Evolutionary conservation across 108 stramenopile species (phyloP), one percentile per base, ranked within the genome.

Genomic region (Bacterosira constricta): DNA sequence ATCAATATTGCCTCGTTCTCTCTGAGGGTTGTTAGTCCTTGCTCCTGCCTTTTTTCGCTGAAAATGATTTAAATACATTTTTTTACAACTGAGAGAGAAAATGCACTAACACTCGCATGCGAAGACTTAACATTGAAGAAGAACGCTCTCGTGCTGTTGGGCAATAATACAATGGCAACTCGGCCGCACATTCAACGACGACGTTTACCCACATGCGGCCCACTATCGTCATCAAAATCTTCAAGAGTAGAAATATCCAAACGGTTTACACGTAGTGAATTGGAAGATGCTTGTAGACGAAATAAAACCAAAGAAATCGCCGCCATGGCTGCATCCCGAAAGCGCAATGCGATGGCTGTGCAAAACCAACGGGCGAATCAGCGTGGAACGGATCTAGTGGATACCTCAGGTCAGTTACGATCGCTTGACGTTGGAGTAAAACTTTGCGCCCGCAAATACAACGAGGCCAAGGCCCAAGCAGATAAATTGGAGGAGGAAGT

Each of bases 381-480:
- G 13, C 57, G 59, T 53, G 78, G 71, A 64, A 45, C 39, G 34
- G 39, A 71, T 49, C 39, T 60, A 7, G 52, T 51, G 4, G 75
- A 77, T 47, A 39, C 74, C 12, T 45, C 67, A 12, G 67, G 71
- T 15, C 82, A 83, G 64, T 32, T 83, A 50, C 69, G 71, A 10
- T 65, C 64, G 67, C 68, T 85, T 29, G 80, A 85, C 63, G 63
- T 39, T 17, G 80, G 80, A 17, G 83, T 85, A 29, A 85, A 85
- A 57, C 38, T 68, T 9, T 77, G 80, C 31, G 88, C 87, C 23
- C 57, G 82, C 15, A 85, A 85, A 49, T 88, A 66, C 69, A 90
- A 90, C 59, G 89, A 90, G 39, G 76, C 85, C n/a, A 81, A 84
- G 61, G 54, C 75, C 0, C 62, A 57, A 63, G 80, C 77, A 13